Evolutionary conservation across 148 eudicot genomes (phyloP).

Genomic region (Vaccinium darrowii): DNA sequence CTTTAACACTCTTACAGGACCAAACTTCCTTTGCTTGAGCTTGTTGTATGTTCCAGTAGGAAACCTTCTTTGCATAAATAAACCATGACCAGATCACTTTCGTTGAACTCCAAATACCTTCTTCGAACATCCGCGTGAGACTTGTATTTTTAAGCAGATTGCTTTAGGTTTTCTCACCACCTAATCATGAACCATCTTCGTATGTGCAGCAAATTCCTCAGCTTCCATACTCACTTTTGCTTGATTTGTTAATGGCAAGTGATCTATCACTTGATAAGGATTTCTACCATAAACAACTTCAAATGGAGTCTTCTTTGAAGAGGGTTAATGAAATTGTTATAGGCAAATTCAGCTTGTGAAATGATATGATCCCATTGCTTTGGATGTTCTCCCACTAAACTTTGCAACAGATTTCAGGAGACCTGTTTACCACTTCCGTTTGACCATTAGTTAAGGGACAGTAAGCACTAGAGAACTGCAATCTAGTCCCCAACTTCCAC

Average conservation of each 20-base stretch:
- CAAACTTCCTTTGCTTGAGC: constrained; percentile 6
- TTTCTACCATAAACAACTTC: neutral
- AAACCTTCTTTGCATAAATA: neutral
- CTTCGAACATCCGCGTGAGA: neutral
- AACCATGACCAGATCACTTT: constrained; percentile 2
- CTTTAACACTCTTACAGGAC: neutral
- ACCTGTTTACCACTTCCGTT: neutral
- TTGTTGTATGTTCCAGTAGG: neutral
- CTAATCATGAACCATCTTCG: neutral
- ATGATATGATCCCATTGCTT: neutral
- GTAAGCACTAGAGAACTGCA: neutral
- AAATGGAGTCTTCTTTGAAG: neutral
- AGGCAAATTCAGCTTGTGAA: too few species aligned
- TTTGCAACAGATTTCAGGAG: neutral
- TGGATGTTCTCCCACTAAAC: neutral
- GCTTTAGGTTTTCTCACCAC: neutral
- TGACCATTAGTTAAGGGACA: neutral
- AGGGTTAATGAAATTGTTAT: neutral
- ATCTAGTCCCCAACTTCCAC: neutral
- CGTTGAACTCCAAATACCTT: neutral
- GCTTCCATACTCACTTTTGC: neutral
- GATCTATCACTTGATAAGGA: neutral
- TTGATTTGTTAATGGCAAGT: neutral
- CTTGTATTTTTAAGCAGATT: neutral
- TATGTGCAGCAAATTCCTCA: neutral